Evolutionary conservation across 2,329 filamentous ascomycete species (phyloP).

Genomic region (Colletotrichum acutatum): DNA sequence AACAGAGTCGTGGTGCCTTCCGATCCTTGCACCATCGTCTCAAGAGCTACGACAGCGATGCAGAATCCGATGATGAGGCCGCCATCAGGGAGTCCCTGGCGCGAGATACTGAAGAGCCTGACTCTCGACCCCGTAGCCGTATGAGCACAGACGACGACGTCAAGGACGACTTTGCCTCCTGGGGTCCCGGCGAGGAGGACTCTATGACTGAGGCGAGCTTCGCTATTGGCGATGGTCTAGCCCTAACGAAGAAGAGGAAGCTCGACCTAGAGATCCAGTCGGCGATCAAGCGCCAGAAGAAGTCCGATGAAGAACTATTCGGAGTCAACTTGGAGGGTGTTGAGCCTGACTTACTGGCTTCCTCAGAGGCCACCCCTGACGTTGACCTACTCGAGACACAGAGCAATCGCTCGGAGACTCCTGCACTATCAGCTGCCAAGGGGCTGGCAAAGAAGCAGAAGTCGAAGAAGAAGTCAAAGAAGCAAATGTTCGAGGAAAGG

Average conservation of each 20-base stretch:
- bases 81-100: constrained; percentile 69
- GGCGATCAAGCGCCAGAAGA: constrained; percentile 83
- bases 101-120: constrained; percentile 85
- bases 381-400: constrained; percentile 57
- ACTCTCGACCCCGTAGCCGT: constrained; percentile 83
- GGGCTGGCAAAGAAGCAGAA: constrained; percentile 70
- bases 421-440: constrained; percentile 54
- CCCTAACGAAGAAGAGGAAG: constrained; percentile 75
- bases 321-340: constrained; percentile 68
- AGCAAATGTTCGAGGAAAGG: constrained; percentile 77
- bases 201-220: constrained; percentile 80
- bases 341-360: constrained; percentile 60
- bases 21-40: constrained; percentile 86
- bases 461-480: constrained; percentile 81
- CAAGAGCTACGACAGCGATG: constrained; percentile 78
- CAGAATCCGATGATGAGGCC: constrained; percentile 89
- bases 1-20: constrained; percentile 67
- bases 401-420: constrained; percentile 59
- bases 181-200: constrained; percentile 68
- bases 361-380: constrained; percentile 63
- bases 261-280: constrained; percentile 75
- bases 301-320: constrained; percentile 82
- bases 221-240: constrained; percentile 66
- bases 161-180: constrained; percentile 60
- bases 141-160: constrained; percentile 65